Evolutionary conservation across 495 filamentous ascomycete species (phyloP).

Genomic region (Annulohypoxylon moriforme): DNA sequence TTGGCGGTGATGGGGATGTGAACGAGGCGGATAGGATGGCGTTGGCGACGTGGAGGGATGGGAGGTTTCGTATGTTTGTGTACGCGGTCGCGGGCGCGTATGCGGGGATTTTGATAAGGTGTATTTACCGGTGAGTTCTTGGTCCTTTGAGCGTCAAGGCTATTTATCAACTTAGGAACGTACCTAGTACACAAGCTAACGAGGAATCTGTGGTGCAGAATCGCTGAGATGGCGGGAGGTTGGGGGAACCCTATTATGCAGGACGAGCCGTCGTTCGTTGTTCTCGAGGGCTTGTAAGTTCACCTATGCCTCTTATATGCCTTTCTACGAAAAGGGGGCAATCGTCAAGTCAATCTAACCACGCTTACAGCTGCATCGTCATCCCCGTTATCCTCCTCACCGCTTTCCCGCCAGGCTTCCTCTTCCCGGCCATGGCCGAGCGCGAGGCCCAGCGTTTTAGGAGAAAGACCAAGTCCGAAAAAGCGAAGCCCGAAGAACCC

Average conservation of each 20-base stretch:
- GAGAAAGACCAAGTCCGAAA: conserved; percentile 13
- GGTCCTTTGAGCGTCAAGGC: neutral
- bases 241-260: conserved; percentile 77
- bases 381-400: conserved; percentile 52
- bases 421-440: conserved; percentile 56
- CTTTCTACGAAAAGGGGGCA: neutral
- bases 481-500: neutral
- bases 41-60: conserved; percentile 49
- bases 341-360: neutral
- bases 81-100: conserved; percentile 67
- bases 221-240: conserved; percentile 74
- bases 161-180: neutral
- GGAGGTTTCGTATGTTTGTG: conserved; percentile 64
- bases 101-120: conserved; percentile 70
- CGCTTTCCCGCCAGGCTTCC: conserved; percentile 50
- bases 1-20: neutral
- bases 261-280: conserved; percentile 70
- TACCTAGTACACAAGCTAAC: neutral
- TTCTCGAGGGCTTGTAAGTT: conserved; percentile 65
- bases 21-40: conserved; percentile 43
- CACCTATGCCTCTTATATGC: neutral
- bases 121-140: conserved; percentile 69
- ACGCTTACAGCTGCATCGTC: conserved; percentile 48
- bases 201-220: conserved; percentile 50
- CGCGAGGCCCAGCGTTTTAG: conserved; percentile 42